Percentiles rank a stretch among this genome's conserved stretches.
These are phyloP conservation scores for Cornus controversa DNA, from an alignment of 148 eudicot genomes.

Conservation along the genomic window DNA sequence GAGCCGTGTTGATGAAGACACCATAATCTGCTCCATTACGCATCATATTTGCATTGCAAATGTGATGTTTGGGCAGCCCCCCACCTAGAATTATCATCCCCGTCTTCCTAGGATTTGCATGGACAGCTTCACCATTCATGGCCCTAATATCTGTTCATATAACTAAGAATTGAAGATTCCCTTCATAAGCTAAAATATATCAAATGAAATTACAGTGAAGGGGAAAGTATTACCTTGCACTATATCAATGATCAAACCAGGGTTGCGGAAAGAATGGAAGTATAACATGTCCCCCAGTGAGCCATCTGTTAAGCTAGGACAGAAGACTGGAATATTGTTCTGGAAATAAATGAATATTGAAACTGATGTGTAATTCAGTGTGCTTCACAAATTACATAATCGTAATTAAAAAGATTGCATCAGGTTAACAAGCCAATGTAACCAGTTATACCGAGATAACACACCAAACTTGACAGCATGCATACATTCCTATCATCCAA, in stretches of 20 bases:
- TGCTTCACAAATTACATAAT: too few species aligned
- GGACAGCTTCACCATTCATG: constrained; percentile 80
- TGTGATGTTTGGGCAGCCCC: constrained; percentile 87
- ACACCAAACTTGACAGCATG: background rate
- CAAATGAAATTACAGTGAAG: background rate
- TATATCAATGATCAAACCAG: constrained; percentile 76
- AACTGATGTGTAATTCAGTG: background rate
- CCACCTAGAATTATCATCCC: constrained; percentile 89
- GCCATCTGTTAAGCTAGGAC: constrained; percentile 94
- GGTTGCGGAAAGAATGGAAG: constrained; percentile 73
- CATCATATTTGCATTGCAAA: constrained; percentile 96
- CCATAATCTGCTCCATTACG: constrained; percentile 91
- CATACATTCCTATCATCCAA: background rate
- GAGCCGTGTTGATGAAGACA: constrained; percentile 88
- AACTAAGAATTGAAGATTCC: background rate
- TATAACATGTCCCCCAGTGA: constrained; percentile 93
- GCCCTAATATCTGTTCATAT: constrained; percentile 68
- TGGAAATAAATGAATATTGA: constrained; percentile 18
- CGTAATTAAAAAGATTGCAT: too few species aligned
- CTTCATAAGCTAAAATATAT: background rate
- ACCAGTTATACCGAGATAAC: background rate
- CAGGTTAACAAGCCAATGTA: background rate
- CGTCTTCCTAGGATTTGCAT: constrained; percentile 82
- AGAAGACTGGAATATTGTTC: constrained; percentile 86
- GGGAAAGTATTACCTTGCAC: constrained; percentile 62